Conservation (phyloP, 306 rosid genomes). For the Carpinus fangiana region DNA sequence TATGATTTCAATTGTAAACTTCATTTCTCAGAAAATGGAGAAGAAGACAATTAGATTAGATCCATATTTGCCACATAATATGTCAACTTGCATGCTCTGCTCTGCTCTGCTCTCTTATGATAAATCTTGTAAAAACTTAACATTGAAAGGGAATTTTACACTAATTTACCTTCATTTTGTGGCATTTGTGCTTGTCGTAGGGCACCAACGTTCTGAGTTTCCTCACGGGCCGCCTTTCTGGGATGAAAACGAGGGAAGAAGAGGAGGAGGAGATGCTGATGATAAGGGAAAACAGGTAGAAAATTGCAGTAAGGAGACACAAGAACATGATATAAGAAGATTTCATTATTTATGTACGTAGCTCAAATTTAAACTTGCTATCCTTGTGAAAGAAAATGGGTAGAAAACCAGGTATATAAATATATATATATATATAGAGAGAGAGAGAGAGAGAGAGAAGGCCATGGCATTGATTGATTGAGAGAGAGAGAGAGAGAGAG, state of each 20-base stretch:
- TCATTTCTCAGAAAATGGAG: neutral
- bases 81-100: no score
- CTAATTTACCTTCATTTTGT: constrained; percentile 42
- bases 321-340: constrained; percentile 44
- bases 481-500: constrained; percentile 27
- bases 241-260: constrained; percentile 28
- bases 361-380: constrained; percentile 34
- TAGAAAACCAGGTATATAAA: constrained; percentile 50
- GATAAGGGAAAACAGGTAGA: constrained; percentile 48
- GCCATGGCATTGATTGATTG: constrained; percentile 32
- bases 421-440: neutral
- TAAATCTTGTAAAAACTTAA: neutral
- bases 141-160: constrained; percentile 1
- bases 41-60: neutral
- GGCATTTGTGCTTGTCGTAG: constrained; percentile 21
- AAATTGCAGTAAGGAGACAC: constrained; percentile 46
- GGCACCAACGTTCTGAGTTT: constrained; percentile 44
- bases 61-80: neutral
- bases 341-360: constrained; percentile 42
- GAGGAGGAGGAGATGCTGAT: constrained; percentile 14
- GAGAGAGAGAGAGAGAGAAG: constrained; percentile 6
- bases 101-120: neutral
- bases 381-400: constrained; percentile 28
- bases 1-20: neutral
- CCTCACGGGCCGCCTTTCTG: constrained; percentile 31